Evolutionary conservation across 192 early-diverging fungal genomes (phyloP).

Genomic region (Gonapodya sp.): DNA sequence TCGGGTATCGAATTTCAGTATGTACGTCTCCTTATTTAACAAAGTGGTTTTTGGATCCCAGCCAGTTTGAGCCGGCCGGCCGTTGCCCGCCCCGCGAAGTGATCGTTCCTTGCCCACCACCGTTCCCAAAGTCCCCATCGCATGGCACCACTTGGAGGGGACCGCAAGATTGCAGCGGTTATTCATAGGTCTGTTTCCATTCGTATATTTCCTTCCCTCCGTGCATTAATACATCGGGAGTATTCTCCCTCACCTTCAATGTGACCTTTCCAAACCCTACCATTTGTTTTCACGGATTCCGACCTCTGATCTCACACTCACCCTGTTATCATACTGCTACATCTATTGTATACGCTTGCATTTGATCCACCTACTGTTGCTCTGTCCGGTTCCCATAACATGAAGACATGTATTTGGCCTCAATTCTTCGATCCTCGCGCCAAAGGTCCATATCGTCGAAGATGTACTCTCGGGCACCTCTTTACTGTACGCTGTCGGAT

Average conservation of each 20-base stretch:
- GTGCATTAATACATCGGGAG: no score
- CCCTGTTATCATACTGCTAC: background rate
- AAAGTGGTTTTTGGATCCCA: no score
- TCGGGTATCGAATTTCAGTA: no score
- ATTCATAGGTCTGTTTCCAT: background rate
- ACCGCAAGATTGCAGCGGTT: background rate
- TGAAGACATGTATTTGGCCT: slow-evolving; percentile 51
- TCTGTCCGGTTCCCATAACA: background rate
- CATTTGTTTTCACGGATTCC: no score
- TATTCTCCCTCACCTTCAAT: no score
- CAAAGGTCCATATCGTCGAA: slow-evolving; percentile 30
- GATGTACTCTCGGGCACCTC: slow-evolving; percentile 41
- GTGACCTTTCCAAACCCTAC: no score
- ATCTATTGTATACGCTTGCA: background rate
- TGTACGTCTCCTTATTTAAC: no score
- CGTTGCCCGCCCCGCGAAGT: no score
- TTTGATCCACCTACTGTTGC: background rate
- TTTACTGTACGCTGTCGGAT: slow-evolving; percentile 44
- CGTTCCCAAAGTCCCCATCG: background rate
- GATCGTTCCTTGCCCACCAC: no score
- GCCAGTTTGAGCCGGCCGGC: no score
- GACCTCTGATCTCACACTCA: background rate
- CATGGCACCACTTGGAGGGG: background rate
- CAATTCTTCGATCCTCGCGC: background rate
- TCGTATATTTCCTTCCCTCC: no score